Evolutionary conservation across 2,329 filamentous ascomycete species (phyloP).

Genomic region (Ascochyta viciae-villosae): DNA sequence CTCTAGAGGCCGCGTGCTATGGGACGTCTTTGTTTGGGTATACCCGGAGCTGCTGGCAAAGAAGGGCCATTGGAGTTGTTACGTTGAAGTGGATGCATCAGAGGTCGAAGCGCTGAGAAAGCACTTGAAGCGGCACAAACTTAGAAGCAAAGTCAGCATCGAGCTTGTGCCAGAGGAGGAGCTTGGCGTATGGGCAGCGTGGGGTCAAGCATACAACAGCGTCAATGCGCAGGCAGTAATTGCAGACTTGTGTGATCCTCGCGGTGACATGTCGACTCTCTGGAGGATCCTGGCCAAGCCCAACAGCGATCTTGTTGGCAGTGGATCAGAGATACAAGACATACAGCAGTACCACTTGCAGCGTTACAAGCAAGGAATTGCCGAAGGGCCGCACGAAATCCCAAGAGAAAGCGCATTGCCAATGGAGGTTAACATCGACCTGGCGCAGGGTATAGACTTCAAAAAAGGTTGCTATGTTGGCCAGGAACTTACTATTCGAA

Average conservation of each 20-base stretch:
- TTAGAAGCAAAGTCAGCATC: conserved; percentile 79
- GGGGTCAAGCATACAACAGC: conserved; percentile 57
- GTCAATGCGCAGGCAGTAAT: conserved; percentile 16
- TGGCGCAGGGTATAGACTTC: conserved; percentile 86
- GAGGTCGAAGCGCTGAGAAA: conserved; percentile 69
- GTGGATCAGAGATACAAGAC: conserved; percentile 32
- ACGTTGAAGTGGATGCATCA: conserved; percentile 81
- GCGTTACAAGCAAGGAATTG: conserved; percentile 79
- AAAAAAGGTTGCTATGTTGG: conserved; percentile 97
- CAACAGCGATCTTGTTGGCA: conserved; percentile 5
- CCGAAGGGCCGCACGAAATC: conserved; percentile 86
- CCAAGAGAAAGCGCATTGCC: conserved; percentile 74
- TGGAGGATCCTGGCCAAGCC: conserved; percentile 12
- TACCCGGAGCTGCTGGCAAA: conserved; percentile 30
- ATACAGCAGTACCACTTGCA: conserved; percentile 71
- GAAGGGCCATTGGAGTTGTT: conserved; percentile 61
- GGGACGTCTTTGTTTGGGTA: conserved; percentile 87
- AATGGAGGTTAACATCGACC: conserved; percentile 87
- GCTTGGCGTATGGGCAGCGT: conserved; percentile 74
- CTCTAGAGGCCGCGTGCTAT: conserved; percentile 78
- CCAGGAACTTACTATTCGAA: conserved; percentile 95
- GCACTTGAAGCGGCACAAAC: conserved; percentile 84
- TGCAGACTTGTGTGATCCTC: conserved; percentile 31
- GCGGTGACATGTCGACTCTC: conserved; percentile 22
- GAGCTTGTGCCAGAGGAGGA: conserved; percentile 66